phyloP scores from a whole-genome alignment of 805 yeast genomes.

The Blastobotrys robertii region DNA sequence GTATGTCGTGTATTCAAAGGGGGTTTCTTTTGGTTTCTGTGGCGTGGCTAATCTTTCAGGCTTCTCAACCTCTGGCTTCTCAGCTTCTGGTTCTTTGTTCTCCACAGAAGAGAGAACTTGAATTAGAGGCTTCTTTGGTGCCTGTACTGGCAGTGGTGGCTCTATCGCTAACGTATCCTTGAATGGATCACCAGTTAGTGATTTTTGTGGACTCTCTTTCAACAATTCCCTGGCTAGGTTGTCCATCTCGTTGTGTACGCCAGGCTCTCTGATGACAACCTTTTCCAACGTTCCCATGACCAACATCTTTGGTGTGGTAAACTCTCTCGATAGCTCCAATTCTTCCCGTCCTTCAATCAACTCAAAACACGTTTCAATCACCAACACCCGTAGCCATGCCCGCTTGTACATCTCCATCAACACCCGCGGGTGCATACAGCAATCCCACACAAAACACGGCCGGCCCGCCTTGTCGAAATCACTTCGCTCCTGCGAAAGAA shows the following conservation, averaged over 20 bases:
- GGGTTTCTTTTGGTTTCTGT: too few relatives aligned
- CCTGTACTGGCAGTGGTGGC: too few relatives aligned
- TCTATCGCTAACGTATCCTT: too few relatives aligned
- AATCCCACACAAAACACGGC: conserved; percentile 60
- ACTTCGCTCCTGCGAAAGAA: conserved; percentile 46
- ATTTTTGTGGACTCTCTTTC: not conserved
- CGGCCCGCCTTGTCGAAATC: conserved; percentile 59
- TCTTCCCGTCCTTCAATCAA: conserved; percentile 52
- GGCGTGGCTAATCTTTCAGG: too few relatives aligned
- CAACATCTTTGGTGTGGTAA: conserved; percentile 58
- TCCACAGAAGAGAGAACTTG: too few relatives aligned
- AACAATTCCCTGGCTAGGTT: not conserved
- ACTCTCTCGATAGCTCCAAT: conserved; percentile 50
- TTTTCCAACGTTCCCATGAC: conserved; percentile 15
- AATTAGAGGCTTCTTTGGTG: too few relatives aligned
- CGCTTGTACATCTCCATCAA: conserved; percentile 53
- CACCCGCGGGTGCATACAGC: conserved; percentile 60
- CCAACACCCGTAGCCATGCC: conserved; percentile 48
- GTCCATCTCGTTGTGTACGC: conserved; percentile 18
- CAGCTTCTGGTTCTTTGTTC: too few relatives aligned
- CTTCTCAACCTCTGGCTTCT: too few relatives aligned
- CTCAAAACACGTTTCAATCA: conserved; percentile 79
- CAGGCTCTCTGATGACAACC: conserved; percentile 1
- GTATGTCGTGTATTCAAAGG: too few relatives aligned
- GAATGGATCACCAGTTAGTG: too few relatives aligned